phyloP scores from a whole-genome alignment of 2,329 filamentous ascomycete genomes.

The Pleomassaria siparia region DNA sequence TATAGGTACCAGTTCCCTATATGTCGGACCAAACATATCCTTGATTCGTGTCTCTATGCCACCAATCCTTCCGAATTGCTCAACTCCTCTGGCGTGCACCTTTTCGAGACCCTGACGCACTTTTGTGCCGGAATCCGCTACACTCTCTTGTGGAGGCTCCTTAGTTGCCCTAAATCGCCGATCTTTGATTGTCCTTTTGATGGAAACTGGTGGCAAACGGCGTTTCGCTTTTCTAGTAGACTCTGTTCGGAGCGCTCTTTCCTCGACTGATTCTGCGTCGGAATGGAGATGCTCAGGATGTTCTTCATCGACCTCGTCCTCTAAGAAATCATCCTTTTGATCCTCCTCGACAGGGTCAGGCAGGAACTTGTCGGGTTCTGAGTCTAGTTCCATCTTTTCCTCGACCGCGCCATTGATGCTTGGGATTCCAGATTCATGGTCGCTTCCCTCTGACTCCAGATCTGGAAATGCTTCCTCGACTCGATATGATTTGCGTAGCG shows the following conservation, averaged over 20 bases:
- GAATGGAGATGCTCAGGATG: not conserved
- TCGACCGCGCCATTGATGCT: slow-evolving; percentile 8
- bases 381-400: slow-evolving; percentile 11
- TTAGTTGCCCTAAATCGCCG: too few species aligned
- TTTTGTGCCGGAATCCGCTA: slow-evolving; percentile 11
- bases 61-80: slow-evolving; percentile 32
- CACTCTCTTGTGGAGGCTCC: not conserved
- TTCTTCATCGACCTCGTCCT: slow-evolving; percentile 30
- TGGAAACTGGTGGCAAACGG: too few species aligned
- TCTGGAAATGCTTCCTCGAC: not conserved
- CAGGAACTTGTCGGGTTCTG: slow-evolving; percentile 23
- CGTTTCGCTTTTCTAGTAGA: too few species aligned
- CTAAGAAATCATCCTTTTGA: slow-evolving; percentile 24
- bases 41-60: slow-evolving; percentile 47
- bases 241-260: too few species aligned
- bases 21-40: slow-evolving; percentile 54
- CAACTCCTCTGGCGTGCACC: slow-evolving; percentile 28
- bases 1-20: slow-evolving; percentile 52
- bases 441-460: slow-evolving; percentile 33
- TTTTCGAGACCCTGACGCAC: slow-evolving; percentile 13
- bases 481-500: not conserved
- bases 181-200: too few species aligned
- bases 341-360: slow-evolving; percentile 27
- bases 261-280: too few species aligned
- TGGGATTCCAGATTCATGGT: not conserved